Conservation (phyloP, 768 basidiomycete species). For the Asterophora lycoperdoides region DNA sequence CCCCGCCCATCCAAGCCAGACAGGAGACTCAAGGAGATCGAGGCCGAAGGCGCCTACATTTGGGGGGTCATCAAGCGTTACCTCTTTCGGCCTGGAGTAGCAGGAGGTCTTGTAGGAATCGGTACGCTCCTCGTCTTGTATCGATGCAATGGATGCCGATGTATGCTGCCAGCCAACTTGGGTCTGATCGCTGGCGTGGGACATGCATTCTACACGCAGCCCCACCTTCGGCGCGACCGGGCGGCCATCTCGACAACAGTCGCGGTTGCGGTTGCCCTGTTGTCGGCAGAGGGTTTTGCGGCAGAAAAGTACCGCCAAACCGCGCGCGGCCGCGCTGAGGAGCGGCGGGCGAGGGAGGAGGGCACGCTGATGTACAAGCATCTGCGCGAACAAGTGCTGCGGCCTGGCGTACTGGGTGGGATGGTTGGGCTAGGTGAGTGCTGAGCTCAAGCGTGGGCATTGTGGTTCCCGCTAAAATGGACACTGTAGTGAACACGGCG, state of each 20-base stretch:
- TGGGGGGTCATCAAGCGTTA: slow-evolving; percentile 50
- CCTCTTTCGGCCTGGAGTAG: slow-evolving; percentile 62
- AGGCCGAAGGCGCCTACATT: slow-evolving; percentile 49
- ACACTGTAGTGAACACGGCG: slow-evolving; percentile 51
- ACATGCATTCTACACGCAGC: slow-evolving; percentile 59
- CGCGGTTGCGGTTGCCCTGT: slow-evolving; percentile 50
- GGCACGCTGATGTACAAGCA: slow-evolving; percentile 52
- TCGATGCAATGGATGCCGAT: neutral
- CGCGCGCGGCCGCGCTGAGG: slow-evolving; percentile 52
- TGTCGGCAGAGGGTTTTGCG: slow-evolving; percentile 60
- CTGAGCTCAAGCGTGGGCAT: neutral
- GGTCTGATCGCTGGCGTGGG: slow-evolving; percentile 61
- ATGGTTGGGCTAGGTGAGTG: slow-evolving; percentile 55
- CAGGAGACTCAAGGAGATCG: slow-evolving; percentile 37
- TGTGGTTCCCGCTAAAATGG: slow-evolving; percentile 2
- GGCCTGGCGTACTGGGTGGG: slow-evolving; percentile 65
- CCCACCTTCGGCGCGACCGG: slow-evolving; percentile 55
- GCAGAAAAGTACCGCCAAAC: slow-evolving; percentile 59
- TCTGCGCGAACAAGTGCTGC: slow-evolving; percentile 50
- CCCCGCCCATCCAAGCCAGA: neutral
- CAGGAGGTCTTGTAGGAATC: slow-evolving; percentile 68
- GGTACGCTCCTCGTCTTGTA: slow-evolving; percentile 38
- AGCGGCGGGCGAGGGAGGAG: slow-evolving; percentile 52
- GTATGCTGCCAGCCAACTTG: slow-evolving; percentile 52
- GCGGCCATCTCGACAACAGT: slow-evolving; percentile 48